A percentile compares a stretch with the other conserved stretches of the same genome.
Evolutionary conservation across 441 rosid species (phyloP).

Genomic region (Kokia cookei): DNA sequence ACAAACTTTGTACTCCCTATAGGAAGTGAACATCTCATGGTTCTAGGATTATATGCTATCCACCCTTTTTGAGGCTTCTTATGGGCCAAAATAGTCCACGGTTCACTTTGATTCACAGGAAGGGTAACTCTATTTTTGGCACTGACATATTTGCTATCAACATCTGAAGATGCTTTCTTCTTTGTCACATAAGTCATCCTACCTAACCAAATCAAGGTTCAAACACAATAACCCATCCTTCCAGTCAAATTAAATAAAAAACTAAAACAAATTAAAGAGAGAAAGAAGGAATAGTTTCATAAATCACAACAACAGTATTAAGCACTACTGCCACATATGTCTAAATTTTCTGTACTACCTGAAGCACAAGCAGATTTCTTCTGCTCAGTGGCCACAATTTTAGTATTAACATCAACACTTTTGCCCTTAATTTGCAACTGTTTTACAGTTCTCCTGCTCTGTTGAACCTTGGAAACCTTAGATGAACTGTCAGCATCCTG

Average conservation of each 20-base stretch:
- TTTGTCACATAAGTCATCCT: conserved; percentile 16
- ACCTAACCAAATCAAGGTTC: conserved; percentile 20
- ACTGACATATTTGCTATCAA: conserved; percentile 20
- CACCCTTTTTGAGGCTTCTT: conserved; percentile 92
- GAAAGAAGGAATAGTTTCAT: neutral
- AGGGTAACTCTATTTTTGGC: conserved; percentile 12
- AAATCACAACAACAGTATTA: neutral
- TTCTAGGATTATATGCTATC: conserved; percentile 75
- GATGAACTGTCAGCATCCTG: conserved; percentile 20
- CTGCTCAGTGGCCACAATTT: conserved; percentile 20
- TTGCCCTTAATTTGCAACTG: conserved; percentile 18
- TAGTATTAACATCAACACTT: conserved; percentile 27
- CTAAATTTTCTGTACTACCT: conserved; percentile 23
- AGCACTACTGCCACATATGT: neutral
- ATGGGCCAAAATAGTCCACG: conserved; percentile 85
- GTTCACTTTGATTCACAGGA: conserved; percentile 41
- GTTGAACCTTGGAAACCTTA: conserved; percentile 26
- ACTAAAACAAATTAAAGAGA: neutral
- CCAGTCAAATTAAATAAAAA: neutral
- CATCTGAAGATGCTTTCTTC: conserved; percentile 26
- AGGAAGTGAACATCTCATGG: conserved; percentile 66
- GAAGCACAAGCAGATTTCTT: conserved; percentile 26
- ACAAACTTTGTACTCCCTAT: conserved; percentile 34
- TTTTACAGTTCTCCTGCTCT: conserved; percentile 34
- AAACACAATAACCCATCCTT: conserved; percentile 1